Evolutionary conservation across 306 rosid genomes (phyloP), one percentile per base, ranked within the genome.

Genomic region (Vigna trinervia): DNA sequence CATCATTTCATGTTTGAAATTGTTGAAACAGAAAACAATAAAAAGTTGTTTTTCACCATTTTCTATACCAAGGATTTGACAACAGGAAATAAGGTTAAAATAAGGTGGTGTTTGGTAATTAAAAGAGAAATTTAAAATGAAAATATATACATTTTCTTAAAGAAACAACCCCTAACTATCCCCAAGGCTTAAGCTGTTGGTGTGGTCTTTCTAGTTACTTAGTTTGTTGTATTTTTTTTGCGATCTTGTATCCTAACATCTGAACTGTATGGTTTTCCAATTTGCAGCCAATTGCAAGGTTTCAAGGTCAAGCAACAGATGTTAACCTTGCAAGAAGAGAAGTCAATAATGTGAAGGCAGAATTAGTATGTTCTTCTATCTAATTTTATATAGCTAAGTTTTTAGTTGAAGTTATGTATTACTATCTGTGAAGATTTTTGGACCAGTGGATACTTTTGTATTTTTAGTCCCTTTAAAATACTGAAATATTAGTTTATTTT

Each of bases 301-400:
- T 89, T 84, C 93, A 96, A 81, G 98, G 99, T 78, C 99, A 92
- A 86, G 99, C 98, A 69, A 82, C 89, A 5, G 99, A 92, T 81
- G 87, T 96, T 70, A 88, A 89, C 39, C 82, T 88, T 47, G 96
- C 97, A 58, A 92, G 98, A 85, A 89, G 56, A 87, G 98, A 91
- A 89, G 84, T 91, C 69, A 89, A 81, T 56, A 86, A 85, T 71
- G 87, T 92, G 86, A 96, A 96, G 85, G 76, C 77, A 6, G 97
- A 86, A 70, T 74, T 96, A 97, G 98, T 96, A 83, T 85, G 92
- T 75, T 79, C 82, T 63, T 47, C 60, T 38, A 59, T 57, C 20
- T n/a, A 30, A 28, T 79, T 34, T 30, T 67, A 52, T 52, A 0
- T 60, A 59, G 30, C 68, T 32, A 41, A 26, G 76, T 46, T 74